Percentiles rank a stretch among this genome's conserved stretches.
phyloP scores from a whole-genome alignment of 2,329 filamentous ascomycete genomes.

The Metarhizium brunneum region DNA sequence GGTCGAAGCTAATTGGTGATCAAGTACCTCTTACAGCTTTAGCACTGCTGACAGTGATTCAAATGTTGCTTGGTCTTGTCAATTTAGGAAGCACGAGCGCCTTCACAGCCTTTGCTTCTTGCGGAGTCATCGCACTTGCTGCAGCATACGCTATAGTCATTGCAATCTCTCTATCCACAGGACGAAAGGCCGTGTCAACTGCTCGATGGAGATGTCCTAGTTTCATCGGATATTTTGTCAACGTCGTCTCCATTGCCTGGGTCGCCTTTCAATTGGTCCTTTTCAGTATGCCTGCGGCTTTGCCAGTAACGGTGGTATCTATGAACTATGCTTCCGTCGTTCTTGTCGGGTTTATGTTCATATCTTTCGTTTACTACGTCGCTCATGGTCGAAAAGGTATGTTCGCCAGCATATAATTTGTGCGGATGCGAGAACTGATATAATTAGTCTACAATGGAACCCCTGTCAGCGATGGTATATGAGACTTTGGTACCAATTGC shows the following conservation, averaged over 20 bases:
- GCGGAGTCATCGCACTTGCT: not conserved
- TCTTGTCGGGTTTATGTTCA: not conserved
- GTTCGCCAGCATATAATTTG: too few species aligned
- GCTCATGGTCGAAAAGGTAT: too few species aligned
- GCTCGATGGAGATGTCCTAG: not conserved
- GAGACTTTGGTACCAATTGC: too few species aligned
- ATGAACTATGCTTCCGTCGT: not conserved
- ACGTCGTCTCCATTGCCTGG: not conserved
- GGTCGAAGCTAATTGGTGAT: slow-evolving; percentile 36
- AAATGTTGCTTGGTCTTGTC: slow-evolving; percentile 46
- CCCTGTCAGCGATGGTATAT: too few species aligned
- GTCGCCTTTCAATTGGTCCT: not conserved
- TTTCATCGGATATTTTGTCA: not conserved
- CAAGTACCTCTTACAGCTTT: slow-evolving; percentile 42
- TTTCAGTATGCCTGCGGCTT: not conserved
- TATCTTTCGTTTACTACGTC: not conserved
- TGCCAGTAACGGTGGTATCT: not conserved
- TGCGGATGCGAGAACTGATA: too few species aligned
- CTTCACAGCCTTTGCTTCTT: not conserved
- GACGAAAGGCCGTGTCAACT: too few species aligned
- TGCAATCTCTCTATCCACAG: not conserved
- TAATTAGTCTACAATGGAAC: too few species aligned
- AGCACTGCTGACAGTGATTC: slow-evolving; percentile 40
- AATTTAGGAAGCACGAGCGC: slow-evolving; percentile 35
- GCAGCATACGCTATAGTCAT: not conserved